Evolutionary conservation across 768 basidiomycete species (phyloP).

Genomic region (Exsudoporus frostii): DNA sequence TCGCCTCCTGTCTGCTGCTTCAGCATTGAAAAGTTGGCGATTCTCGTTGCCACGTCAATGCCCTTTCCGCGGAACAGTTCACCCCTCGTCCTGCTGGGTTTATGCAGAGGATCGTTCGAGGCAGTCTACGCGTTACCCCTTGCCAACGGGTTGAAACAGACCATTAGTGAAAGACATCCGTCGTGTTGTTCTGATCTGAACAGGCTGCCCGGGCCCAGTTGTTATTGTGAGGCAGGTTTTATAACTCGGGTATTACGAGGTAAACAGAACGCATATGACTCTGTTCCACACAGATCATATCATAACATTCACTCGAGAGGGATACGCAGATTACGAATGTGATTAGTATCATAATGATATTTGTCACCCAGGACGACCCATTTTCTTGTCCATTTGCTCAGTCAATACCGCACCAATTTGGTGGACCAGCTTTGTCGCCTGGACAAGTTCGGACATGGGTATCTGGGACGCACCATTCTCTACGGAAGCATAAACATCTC

Average conservation of each 20-base stretch:
- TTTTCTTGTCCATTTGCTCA: constrained; percentile 42
- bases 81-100: neutral
- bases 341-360: constrained; percentile 17
- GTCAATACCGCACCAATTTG: constrained; percentile 46
- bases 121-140: neutral
- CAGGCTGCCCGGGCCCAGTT: neutral
- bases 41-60: no score
- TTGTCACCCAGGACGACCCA: constrained; percentile 17
- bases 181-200: neutral
- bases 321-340: constrained; percentile 44
- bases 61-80: neutral
- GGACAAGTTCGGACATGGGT: constrained; percentile 46
- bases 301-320: constrained; percentile 2
- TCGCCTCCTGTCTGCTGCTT: no score
- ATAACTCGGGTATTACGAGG: neutral
- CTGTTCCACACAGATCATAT: neutral
- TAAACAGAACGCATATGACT: neutral
- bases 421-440: constrained; percentile 44
- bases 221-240: neutral
- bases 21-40: no score
- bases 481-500: constrained; percentile 43
- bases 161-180: neutral
- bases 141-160: neutral
- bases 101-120: neutral
- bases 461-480: constrained; percentile 46